Evolutionary conservation across 805 yeast genomes (phyloP), one percentile per base, ranked within the genome.

Genomic region (Zygosaccharomyces gambellarensis): DNA sequence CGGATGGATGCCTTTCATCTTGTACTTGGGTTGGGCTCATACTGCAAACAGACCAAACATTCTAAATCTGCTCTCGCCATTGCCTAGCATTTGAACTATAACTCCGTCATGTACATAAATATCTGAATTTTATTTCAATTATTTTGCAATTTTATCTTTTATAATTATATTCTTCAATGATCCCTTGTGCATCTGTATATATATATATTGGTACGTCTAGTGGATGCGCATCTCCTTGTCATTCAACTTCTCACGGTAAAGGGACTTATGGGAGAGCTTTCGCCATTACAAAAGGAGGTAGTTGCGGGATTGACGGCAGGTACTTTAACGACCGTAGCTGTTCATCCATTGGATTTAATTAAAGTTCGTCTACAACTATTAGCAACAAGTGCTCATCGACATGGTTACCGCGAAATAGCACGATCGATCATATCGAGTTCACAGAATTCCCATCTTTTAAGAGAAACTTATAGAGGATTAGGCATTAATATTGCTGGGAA

Each of bases 1-100:
- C 71, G 97, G 98, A 42, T 94, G 96, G 88, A 84, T 94, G 62
- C 99, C 99, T 49, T 86, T 94, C 67, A 84, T 94, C 57, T 76
- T 94, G 65, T 94, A 94, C 76, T 75, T 94, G 61, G 99, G 94
- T 43, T 85, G 90, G 90, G 69, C 79, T 50, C 81, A 87, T 59
- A 83, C 92, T 55, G 77, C 89, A 49, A 85, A 85, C 70, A 87
- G 85, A 72, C 97, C 97, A 55, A 82, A 82, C 57, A 74, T 92
- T 65, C 77, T 92, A 69, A 67, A 67, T 46, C 46, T 68, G 46
- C 61, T 68, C 44, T 64, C 70, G 12, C 71, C 71, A 48, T 52
- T 68, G 38, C 71, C 71, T 60, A 68, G 71, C 60, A 66, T 64
- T 48, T 62, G 38, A 58, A 55, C 36, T 39, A 29, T 30, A 36